Conservation (phyloP, 2,329 filamentous ascomycete species). For the Chrysosphaeria jannelii region DNA sequence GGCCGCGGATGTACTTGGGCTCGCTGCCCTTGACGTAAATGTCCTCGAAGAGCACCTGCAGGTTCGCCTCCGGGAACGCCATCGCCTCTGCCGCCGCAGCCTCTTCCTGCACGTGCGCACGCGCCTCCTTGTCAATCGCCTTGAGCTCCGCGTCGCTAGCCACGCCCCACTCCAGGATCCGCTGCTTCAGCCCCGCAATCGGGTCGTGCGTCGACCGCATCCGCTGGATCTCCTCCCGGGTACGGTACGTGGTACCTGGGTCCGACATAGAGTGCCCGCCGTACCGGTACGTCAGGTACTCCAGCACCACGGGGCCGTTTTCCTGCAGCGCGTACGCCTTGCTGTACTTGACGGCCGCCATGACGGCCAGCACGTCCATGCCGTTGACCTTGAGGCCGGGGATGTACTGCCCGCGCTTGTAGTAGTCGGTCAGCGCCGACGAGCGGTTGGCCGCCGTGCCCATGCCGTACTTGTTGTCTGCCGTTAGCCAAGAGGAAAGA, state of each 20-base stretch:
- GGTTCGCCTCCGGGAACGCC: slow-evolving; percentile 44
- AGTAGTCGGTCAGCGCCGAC: slow-evolving; percentile 93
- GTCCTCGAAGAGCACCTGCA: slow-evolving; percentile 78
- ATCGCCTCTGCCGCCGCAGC: slow-evolving; percentile 77
- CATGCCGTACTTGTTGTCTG: slow-evolving; percentile 99
- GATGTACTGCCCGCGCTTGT: slow-evolving; percentile 99
- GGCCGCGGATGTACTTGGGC: slow-evolving; percentile 63
- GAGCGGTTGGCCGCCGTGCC: slow-evolving; percentile 85
- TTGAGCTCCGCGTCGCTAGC: slow-evolving; percentile 87
- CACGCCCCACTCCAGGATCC: slow-evolving; percentile 87
- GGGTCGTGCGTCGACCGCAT: slow-evolving; percentile 98
- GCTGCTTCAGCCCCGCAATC: slow-evolving; percentile 92
- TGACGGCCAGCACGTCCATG: slow-evolving; percentile 96
- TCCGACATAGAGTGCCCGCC: slow-evolving; percentile 99
- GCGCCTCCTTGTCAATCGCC: slow-evolving; percentile 78
- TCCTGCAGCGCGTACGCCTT: slow-evolving; percentile 60
- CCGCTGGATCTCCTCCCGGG: slow-evolving; percentile 96
- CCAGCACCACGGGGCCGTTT: slow-evolving; percentile 83
- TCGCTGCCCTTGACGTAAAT: slow-evolving; percentile 78
- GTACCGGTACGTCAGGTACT: slow-evolving; percentile 98
- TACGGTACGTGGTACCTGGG: slow-evolving; percentile 95
- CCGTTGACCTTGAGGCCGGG: slow-evolving; percentile 98
- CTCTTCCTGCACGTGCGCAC: slow-evolving; percentile 61
- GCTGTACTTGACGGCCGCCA: slow-evolving; percentile 80
- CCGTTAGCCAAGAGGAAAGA: background rate